Base-by-base conservation (phyloP, 805 yeast species). In the Sugiyamaella boreocaroliniensis region DNA sequence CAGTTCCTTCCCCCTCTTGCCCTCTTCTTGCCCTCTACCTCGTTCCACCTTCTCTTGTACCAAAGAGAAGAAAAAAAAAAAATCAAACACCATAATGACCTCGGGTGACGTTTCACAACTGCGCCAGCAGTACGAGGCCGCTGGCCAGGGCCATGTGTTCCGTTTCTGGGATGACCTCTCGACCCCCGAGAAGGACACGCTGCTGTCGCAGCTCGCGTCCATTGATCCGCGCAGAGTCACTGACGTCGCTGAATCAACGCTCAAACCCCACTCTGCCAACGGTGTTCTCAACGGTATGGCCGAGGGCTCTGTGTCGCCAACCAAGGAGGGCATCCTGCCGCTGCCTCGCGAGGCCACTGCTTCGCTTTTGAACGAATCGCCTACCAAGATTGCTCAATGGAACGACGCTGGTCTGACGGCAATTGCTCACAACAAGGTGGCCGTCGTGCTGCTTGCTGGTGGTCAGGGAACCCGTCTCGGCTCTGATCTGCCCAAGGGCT, bases 381-480 rank as follows among this genome's bases (percentile, higher is more conserved):
- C 64, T 6, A 53, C 55, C 9, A 69, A 76, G 63, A 29, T 68
- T 43, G 58, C 56, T 4, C 43, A 61, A 12, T 85, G 84, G 80
- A 59, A 62, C 19, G 52, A 68, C 2, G 43, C 71, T 14, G 99
- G 99, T 12, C 68, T 83, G 15, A 72, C 80, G 22, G 86, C 92
- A 29, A 83, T 93, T 50, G 68, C 79, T 15, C 68, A 73, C 12
- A 84, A 84, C 58, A 80, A 85, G 63, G 98, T 92, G 20, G 99
- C 89, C 34, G 92, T 93, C 4, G 75, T 93, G 43, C 74, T 93
- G 49, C 85, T 93, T 86, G 97, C 99, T 11, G 99, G 99, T 52
- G 99, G 99, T 48, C 99, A 93, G 69, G 99, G 99, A 32, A 86
- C 97, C 7, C 77, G 99, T 57, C 75, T 93, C 51, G 99, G 99